A percentile compares a stretch with the other conserved stretches of the same genome.
These are phyloP conservation scores for Yarrowia deformans DNA, from an alignment of 805 yeast genomes.

Conservation along the genomic window DNA sequence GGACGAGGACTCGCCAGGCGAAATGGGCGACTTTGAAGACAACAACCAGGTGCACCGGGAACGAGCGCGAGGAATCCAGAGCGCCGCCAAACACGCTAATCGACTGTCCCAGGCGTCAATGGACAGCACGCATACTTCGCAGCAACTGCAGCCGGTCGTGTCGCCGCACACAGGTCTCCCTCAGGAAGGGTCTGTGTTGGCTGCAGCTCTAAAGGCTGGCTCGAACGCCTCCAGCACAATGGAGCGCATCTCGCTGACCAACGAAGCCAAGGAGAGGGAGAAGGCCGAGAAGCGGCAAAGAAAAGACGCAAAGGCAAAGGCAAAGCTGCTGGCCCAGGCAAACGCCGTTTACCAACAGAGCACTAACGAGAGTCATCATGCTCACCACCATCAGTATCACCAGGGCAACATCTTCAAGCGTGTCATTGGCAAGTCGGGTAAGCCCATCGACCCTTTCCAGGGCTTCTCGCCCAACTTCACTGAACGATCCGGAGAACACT, in stretches of 20 bases:
- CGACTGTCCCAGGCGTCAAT: constrained; percentile 33
- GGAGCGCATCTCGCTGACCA: constrained; percentile 33
- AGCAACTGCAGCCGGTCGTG: constrained; percentile 23
- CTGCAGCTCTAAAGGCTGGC: constrained; percentile 37
- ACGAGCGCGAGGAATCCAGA: constrained; percentile 25
- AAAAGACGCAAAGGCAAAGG: constrained; percentile 32
- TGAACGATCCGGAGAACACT: constrained; percentile 20
- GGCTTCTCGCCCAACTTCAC: constrained; percentile 38
- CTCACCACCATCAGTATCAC: constrained; percentile 22
- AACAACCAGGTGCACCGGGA: constrained; percentile 3
- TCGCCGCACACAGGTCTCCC: constrained; percentile 36
- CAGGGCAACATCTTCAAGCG: constrained; percentile 33
- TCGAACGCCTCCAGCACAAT: constrained; percentile 33
- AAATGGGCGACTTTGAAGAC: constrained; percentile 33
- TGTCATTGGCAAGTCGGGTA: constrained; percentile 25
- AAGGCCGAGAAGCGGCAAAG: constrained; percentile 25
- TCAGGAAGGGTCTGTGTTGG: constrained; percentile 35
- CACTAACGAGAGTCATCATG: constrained; percentile 15
- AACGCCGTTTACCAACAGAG: constrained; percentile 24
- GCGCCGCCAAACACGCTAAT: constrained; percentile 36
- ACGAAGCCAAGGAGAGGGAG: constrained; percentile 30
- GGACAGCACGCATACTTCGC: constrained; percentile 14
- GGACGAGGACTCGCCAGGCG: constrained; percentile 36
- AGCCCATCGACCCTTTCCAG: constrained; percentile 38
- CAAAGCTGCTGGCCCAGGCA: constrained; percentile 32